Conservation (phyloP, 2,329 filamentous ascomycete species). For the Blumeriella jaapii region DNA sequence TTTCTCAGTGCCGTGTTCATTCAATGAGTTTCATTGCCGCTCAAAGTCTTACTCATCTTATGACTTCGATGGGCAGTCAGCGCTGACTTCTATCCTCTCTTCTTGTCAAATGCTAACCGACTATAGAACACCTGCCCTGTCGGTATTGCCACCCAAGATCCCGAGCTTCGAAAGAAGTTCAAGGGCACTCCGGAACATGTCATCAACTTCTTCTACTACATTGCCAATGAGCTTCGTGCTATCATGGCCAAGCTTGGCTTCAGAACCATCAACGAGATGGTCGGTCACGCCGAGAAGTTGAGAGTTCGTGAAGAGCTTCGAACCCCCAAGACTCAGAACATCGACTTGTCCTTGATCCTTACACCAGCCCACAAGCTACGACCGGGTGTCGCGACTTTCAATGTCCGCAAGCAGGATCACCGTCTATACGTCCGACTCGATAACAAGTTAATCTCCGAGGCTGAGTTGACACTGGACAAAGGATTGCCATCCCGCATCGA, state of each 20-base stretch:
- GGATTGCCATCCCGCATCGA: constrained; percentile 87
- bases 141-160: constrained; percentile 90
- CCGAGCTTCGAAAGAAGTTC: constrained; percentile 90
- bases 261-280: constrained; percentile 95
- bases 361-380: constrained; percentile 94
- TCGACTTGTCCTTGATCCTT: constrained; percentile 83
- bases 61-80: too few species aligned
- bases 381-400: constrained; percentile 91
- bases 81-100: too few species aligned
- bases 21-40: too few species aligned
- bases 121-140: constrained; percentile 69
- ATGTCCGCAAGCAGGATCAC: constrained; percentile 95
- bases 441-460: constrained; percentile 94
- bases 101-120: neutral
- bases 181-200: constrained; percentile 87
- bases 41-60: too few species aligned
- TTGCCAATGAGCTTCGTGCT: constrained; percentile 88
- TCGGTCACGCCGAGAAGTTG: constrained; percentile 79
- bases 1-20: too few species aligned
- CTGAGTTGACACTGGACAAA: constrained; percentile 88
- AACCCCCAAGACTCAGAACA: constrained; percentile 81
- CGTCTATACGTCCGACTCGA: constrained; percentile 85
- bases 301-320: constrained; percentile 81
- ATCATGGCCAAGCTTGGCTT: constrained; percentile 96
- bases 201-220: constrained; percentile 92